Evolutionary conservation across 2,329 filamentous ascomycete species (phyloP), one percentile per base, ranked within the genome.

Genomic region (Neonectria magnoliae): DNA sequence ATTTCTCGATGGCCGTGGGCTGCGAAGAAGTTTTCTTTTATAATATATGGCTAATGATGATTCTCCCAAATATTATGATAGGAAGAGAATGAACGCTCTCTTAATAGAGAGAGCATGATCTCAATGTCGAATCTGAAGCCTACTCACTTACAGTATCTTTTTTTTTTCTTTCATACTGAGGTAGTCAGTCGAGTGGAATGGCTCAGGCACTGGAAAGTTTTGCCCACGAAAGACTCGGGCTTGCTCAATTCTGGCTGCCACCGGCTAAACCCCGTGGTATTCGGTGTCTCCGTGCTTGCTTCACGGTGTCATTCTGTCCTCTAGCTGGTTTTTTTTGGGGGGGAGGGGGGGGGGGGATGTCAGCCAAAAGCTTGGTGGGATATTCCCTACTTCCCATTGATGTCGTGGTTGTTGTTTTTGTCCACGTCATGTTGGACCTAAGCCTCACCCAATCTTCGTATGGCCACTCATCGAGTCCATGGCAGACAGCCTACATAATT

Each of bases 41-140:
- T 74, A 75, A 69, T 76, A 72, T 69, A 76, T 75, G 82, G 87
- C 86, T 88, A 62, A 77, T 90, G 87, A 90, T 89, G 87, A 89
- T 87, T 84, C 79, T 77, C 77, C 75, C 82, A 81, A 81, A 83
- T 81, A 75, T 78, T 79, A 87, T 87, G 85, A 90, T 90, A 90
- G 87, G 87, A 90, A 90, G 87, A 90, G 87, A 85, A 82, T 89
- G 86, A 89, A 85, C 81, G 83, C 82, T 84, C 78, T 79, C 79
- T 74, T 68, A 66, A 71, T 69, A 79, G 82, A 79, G 82, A 81
- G 81, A 83, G 82, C 81, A 84, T 89, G 87, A 89, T 89, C 84
- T 88, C 84, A 88, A 81, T 78, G 80, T 79, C 77, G 77, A 84
- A 86, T 89, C 87, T 89, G 87, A 89, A 87, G 86, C 86, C 81